Conservation (phyloP, 495 filamentous ascomycete species). For the Podospora conica region DNA sequence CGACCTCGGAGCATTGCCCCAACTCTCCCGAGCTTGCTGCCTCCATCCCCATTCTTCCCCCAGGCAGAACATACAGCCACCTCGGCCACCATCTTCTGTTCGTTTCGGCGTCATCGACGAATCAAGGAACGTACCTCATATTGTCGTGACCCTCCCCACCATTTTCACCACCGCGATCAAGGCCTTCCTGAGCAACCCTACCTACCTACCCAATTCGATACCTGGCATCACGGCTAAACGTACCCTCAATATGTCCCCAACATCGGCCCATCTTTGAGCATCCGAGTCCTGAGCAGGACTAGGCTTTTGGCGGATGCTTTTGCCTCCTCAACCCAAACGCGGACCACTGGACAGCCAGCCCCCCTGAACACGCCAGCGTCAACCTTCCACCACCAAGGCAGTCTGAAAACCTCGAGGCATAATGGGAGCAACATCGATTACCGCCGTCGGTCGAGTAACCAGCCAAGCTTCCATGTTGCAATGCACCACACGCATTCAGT, state of each 20-base stretch:
- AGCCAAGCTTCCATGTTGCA: neutral
- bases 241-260: constrained; percentile 6
- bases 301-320: neutral
- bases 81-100: neutral
- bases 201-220: neutral
- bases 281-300: neutral
- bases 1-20: neutral
- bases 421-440: neutral
- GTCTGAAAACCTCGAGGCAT: neutral
- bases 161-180: neutral
- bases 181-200: neutral
- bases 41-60: neutral
- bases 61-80: neutral
- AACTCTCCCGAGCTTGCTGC: neutral
- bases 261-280: constrained; percentile 1
- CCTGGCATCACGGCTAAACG: constrained; percentile 11
- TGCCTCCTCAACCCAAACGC: neutral
- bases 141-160: neutral
- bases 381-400: neutral
- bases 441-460: neutral
- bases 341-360: neutral
- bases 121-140: neutral
- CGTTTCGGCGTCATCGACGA: neutral
- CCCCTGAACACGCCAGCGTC: neutral
- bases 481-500: neutral